Base-by-base conservation (phyloP, 2,329 filamentous ascomycete species). In the Penicillium sp. region DNA sequence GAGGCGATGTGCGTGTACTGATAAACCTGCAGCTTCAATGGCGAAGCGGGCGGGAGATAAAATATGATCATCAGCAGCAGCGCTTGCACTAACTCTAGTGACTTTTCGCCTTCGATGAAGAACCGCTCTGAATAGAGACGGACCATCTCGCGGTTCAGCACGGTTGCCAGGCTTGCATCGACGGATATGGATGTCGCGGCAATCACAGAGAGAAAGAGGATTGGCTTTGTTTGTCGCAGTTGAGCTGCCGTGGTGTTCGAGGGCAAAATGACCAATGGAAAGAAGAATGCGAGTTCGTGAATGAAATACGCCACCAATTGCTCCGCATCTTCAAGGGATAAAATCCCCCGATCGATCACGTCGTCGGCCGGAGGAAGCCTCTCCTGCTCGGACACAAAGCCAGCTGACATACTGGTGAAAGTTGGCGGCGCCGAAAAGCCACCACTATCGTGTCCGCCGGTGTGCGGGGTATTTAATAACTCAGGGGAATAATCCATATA, bases 131-230 rank as follows among this genome's bases (percentile, higher is more conserved):
- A 78, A 66, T 80, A 82, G 23, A 78, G 71, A 44, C 73, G 75
- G 58, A 83, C 73, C 38, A 82, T 70, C 62, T 83, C 80, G 39
- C 76, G 76, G 53, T 81, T 81, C 38, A 83, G 71, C 27, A 68
- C 65, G 8, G 70, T 71, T 39, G 79, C 78, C 5, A 82, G 63
- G 3, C 72, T 68, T 6, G 66, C 56, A 82, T 77, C 25, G 21
- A 79, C 77, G 61, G 87, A 83, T 10, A 83, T 84, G 5, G 86
- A 82, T 6, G 87, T 83, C 9, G 84, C 86, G 0, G 87, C 83
- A 74, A 92, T 83, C 66, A 91, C 79, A 31, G 89, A 81, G n/a
- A 90, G 79, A 67, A 91, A 91, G 9, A 92, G 78, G 2, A 84
- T 79, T 1, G 89, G 89, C 68, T 84, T 87, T 38, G 67, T 64